Evolutionary conservation across 345 rosid species (phyloP).

Genomic region (Eucalyptus albens): DNA sequence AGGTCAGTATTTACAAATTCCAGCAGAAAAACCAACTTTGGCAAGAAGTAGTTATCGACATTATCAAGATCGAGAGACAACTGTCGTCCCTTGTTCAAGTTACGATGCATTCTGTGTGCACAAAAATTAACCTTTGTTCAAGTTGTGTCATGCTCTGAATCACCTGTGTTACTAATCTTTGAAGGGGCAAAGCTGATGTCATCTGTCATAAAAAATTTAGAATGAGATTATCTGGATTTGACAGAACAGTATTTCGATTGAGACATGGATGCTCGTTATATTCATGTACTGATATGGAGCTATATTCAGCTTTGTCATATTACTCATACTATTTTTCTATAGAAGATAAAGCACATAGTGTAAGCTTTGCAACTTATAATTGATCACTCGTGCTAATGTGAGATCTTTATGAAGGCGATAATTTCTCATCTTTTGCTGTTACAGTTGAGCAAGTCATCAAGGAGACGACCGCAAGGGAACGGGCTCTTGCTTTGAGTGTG

Average conservation of each 20-base stretch:
- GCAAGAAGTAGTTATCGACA: not conserved
- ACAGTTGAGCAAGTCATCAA: conserved; percentile 16
- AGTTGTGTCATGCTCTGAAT: not conserved
- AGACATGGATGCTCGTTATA: not conserved
- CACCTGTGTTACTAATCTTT: not conserved
- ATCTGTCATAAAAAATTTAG: not conserved
- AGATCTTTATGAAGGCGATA: not conserved
- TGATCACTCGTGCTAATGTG: not conserved
- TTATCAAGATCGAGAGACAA: not conserved
- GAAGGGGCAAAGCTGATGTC: not conserved
- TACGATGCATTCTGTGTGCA: not conserved
- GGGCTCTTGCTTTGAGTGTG: conserved; percentile 73
- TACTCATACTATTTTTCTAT: not conserved
- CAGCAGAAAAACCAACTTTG: not conserved
- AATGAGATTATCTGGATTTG: not conserved
- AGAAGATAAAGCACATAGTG: not conserved
- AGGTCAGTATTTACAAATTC: not conserved
- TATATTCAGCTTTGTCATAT: not conserved
- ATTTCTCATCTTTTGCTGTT: not conserved
- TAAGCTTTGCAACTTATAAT: not conserved
- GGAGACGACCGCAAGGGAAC: conserved; percentile 68
- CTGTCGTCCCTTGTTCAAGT: not conserved
- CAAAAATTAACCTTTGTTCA: not conserved
- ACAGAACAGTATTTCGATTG: not conserved
- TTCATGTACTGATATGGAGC: not conserved